These are phyloP conservation scores for Penicillium sp. DNA, from an alignment of 2,329 filamentous ascomycete genomes.

Conservation along the genomic window DNA sequence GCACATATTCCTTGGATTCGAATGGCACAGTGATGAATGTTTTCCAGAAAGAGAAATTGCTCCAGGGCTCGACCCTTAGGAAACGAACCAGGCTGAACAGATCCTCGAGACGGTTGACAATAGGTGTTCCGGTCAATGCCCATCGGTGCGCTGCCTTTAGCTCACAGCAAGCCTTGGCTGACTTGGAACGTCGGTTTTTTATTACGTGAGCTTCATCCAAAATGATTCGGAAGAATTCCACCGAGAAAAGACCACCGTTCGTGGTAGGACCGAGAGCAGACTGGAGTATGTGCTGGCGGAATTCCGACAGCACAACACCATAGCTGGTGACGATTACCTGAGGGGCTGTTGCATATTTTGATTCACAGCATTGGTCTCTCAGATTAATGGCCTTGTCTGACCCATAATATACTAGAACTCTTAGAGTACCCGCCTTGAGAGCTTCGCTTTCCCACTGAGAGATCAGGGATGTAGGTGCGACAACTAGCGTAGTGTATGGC, in stretches of 20 bases:
- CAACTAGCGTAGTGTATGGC: conserved; percentile 86
- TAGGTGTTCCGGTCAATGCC: conserved; percentile 92
- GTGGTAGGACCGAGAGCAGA: conserved; percentile 64
- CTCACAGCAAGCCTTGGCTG: conserved; percentile 91
- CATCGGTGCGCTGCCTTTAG: conserved; percentile 83
- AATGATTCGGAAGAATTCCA: conserved; percentile 93
- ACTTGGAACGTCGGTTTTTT: conserved; percentile 88
- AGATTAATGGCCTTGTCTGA: conserved; percentile 79
- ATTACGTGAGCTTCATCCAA: conserved; percentile 94
- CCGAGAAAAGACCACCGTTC: conserved; percentile 78
- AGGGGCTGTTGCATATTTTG: conserved; percentile 74
- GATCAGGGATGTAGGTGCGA: conserved; percentile 97
- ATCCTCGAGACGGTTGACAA: conserved; percentile 94
- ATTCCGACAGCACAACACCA: conserved; percentile 87
- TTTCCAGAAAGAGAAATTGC: conserved; percentile 98
- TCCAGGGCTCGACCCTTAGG: conserved; percentile 93
- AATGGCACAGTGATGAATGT: conserved; percentile 98
- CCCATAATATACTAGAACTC: conserved; percentile 88
- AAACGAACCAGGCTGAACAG: conserved; percentile 92
- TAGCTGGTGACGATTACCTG: conserved; percentile 96
- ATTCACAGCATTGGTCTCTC: conserved; percentile 72
- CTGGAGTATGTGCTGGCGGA: conserved; percentile 64
- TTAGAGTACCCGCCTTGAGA: conserved; percentile 82
- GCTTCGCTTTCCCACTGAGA: conserved; percentile 97
- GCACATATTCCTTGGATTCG: conserved; percentile 90